Evolutionary conservation across 768 basidiomycete genomes (phyloP).

Genomic region (Sporobolomyces pararoseus): DNA sequence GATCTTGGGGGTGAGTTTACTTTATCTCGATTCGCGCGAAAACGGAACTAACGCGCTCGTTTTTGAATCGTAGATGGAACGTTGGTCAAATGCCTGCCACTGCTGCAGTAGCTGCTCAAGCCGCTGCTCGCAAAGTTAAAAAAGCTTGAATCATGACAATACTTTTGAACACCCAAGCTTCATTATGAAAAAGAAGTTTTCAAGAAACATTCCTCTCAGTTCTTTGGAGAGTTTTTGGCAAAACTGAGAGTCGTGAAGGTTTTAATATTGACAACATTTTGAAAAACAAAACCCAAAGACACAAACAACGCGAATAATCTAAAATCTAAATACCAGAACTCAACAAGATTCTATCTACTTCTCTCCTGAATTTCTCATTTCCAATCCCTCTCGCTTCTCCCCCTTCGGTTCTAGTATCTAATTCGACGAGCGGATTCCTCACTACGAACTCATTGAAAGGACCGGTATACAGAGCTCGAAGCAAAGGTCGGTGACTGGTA

Average conservation of each 20-base stretch:
- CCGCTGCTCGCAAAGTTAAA: neutral
- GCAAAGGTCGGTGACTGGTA: conserved; percentile 60
- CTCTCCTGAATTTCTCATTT: conserved; percentile 82
- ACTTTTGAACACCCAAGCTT: no score
- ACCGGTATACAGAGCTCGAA: conserved; percentile 86
- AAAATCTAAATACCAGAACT: neutral
- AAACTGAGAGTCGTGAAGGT: no score
- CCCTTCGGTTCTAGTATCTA: conserved; percentile 62
- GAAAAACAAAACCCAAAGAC: neutral
- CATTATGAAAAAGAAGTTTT: no score
- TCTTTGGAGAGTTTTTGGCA: no score
- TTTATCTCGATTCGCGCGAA: neutral
- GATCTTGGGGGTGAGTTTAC: conserved; percentile 37
- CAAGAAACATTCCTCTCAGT: no score
- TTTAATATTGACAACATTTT: no score
- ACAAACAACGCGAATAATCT: neutral
- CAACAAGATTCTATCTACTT: conserved; percentile 57
- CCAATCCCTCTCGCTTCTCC: conserved; percentile 79
- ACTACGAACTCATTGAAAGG: conserved; percentile 93
- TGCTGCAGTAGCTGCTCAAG: neutral
- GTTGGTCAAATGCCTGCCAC: conserved; percentile 23
- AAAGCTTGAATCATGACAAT: no score
- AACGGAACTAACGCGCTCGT: neutral
- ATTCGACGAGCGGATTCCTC: conserved; percentile 78
- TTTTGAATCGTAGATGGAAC: conserved; percentile 31